Evolutionary conservation across 139 green algal genomes (phyloP).

Genomic region (Coelastrella sp.): DNA sequence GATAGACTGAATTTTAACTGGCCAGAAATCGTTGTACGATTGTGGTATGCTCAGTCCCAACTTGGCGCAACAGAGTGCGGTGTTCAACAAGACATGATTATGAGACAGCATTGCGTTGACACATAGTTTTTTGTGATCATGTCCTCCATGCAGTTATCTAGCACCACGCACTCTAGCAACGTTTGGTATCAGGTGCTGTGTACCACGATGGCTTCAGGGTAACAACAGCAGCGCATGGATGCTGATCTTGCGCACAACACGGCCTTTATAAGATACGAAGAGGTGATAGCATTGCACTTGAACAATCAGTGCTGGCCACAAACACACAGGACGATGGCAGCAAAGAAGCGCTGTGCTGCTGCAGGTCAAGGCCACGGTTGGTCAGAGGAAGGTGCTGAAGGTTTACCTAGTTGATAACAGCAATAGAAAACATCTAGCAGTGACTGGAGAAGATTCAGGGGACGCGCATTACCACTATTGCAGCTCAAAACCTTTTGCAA

Average conservation of each 20-base stretch:
- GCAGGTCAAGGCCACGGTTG: slow-evolving; percentile 38
- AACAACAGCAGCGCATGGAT: slow-evolving; percentile 19
- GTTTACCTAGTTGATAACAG: slow-evolving; percentile 45
- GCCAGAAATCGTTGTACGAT: no score
- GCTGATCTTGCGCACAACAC: not conserved
- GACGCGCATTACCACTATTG: slow-evolving; percentile 62
- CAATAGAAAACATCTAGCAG: slow-evolving; percentile 47
- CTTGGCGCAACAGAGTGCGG: no score
- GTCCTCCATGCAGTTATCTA: not conserved
- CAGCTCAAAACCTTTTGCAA: slow-evolving; percentile 52
- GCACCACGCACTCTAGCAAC: not conserved
- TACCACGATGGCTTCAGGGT: not conserved
- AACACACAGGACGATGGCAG: not conserved
- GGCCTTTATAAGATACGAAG: slow-evolving; percentile 9
- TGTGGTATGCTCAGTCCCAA: no score
- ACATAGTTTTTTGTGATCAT: not conserved
- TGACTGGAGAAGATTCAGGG: slow-evolving; percentile 55
- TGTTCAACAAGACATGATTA: no score
- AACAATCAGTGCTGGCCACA: not conserved
- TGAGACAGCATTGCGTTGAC: no score
- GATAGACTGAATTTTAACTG: no score
- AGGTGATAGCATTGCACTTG: not conserved
- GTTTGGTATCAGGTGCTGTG: no score
- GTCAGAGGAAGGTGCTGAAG: slow-evolving; percentile 44
- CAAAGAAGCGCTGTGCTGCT: not conserved